Evolutionary conservation across 2,329 filamentous ascomycete genomes (phyloP).

Genomic region (Tolypocladium album): DNA sequence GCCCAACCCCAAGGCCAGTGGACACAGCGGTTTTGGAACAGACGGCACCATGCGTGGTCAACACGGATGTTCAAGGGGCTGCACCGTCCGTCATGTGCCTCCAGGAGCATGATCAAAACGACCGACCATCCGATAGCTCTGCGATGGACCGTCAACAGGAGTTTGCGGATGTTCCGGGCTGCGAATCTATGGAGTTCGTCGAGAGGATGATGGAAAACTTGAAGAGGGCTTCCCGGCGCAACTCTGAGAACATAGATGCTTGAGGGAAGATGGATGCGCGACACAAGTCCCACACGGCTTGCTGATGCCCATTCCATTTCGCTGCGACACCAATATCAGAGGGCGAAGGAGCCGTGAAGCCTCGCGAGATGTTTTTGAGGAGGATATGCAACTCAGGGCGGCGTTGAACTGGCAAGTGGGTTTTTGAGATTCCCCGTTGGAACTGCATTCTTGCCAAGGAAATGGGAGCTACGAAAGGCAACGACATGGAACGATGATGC

Average conservation of each 20-base stretch:
- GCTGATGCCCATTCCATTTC: neutral
- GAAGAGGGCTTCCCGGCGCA: slow-evolving; percentile 24
- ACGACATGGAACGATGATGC: neutral
- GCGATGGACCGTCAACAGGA: slow-evolving; percentile 13
- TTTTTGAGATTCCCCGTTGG: neutral
- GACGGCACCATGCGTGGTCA: neutral
- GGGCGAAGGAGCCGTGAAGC: neutral
- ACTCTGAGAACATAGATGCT: neutral
- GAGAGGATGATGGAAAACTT: slow-evolving; percentile 43
- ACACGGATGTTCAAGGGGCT: neutral
- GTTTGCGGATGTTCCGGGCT: slow-evolving; percentile 29
- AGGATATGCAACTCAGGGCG: neutral
- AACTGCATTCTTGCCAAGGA: neutral
- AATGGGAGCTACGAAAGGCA: neutral
- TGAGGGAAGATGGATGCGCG: neutral
- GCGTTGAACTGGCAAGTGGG: slow-evolving; percentile 2
- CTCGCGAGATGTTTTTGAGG: neutral
- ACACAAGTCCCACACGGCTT: neutral
- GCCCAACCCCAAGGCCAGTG: neutral
- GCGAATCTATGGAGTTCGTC: slow-evolving; percentile 36
- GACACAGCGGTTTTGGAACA: neutral
- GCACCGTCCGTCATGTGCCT: neutral
- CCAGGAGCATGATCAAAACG: neutral
- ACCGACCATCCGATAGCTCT: neutral
- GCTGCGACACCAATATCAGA: neutral